Evolutionary conservation across 352 stramenopile genomes (phyloP).

Genomic region (Pythium dissotocum): DNA sequence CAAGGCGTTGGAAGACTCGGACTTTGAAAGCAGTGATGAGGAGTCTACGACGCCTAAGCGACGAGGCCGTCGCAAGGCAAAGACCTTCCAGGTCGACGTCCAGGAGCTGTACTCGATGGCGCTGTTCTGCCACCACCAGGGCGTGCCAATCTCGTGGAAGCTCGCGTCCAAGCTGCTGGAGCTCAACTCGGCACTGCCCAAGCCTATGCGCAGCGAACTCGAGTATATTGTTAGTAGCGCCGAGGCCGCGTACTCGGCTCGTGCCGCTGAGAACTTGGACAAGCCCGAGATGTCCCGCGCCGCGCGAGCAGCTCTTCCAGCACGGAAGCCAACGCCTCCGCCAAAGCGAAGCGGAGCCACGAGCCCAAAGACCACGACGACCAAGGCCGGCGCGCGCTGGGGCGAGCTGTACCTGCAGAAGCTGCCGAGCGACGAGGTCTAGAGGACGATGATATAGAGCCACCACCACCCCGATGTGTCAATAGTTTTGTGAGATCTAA

Average conservation of each 20-base stretch:
- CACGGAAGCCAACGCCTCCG: slow-evolving; percentile 1
- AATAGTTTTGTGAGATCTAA: slow-evolving; percentile 6
- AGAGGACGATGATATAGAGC: neutral
- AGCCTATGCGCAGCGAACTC: slow-evolving; percentile 45
- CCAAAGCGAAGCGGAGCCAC: neutral
- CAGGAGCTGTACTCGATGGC: slow-evolving; percentile 49
- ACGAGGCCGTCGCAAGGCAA: slow-evolving; percentile 23
- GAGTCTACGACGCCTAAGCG: slow-evolving; percentile 15
- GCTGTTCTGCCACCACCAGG: slow-evolving; percentile 61
- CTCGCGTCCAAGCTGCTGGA: slow-evolving; percentile 43
- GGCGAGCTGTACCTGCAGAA: slow-evolving; percentile 38
- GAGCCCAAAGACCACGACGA: neutral
- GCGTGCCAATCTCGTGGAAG: slow-evolving; percentile 40
- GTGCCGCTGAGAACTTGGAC: neutral
- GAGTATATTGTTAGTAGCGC: slow-evolving; percentile 17
- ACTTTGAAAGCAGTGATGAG: slow-evolving; percentile 16
- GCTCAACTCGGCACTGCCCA: slow-evolving; percentile 41
- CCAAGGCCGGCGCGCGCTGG: slow-evolving; percentile 32
- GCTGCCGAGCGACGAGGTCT: slow-evolving; percentile 25
- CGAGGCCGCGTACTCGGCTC: slow-evolving; percentile 7
- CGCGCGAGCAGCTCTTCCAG: slow-evolving; percentile 1
- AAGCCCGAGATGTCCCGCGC: neutral
- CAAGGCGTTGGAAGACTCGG: neutral
- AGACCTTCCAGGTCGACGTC: slow-evolving; percentile 32
- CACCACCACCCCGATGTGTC: slow-evolving; percentile 1